Evolutionary conservation across 345 rosid species (phyloP).

Genomic region (Citrus sp.): DNA sequence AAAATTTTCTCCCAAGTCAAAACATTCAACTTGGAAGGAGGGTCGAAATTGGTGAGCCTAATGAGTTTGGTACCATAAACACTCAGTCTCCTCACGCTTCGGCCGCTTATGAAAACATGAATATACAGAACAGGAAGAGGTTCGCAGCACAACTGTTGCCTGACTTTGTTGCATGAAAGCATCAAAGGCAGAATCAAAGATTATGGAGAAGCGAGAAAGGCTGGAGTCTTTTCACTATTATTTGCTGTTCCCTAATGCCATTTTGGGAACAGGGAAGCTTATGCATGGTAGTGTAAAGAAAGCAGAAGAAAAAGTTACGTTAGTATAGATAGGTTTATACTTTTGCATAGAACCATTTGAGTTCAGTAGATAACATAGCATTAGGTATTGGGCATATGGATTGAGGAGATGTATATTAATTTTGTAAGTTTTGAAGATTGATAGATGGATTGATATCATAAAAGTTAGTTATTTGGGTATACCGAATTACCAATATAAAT

Average conservation of each 20-base stretch:
- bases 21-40: slow-evolving; percentile 77
- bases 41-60: slow-evolving; percentile 62
- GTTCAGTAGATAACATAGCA: slow-evolving; percentile 41
- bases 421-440: slow-evolving; percentile 72
- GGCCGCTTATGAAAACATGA: slow-evolving; percentile 63
- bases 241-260: slow-evolving; percentile 23
- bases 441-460: slow-evolving; percentile 46
- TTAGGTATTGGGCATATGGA: slow-evolving; percentile 59
- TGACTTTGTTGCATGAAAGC: slow-evolving; percentile 75
- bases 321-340: slow-evolving; percentile 80
- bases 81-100: slow-evolving; percentile 58
- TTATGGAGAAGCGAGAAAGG: background rate
- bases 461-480: slow-evolving; percentile 38
- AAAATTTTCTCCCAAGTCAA: slow-evolving; percentile 70
- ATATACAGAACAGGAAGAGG: slow-evolving; percentile 83
- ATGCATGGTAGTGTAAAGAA: slow-evolving; percentile 48
- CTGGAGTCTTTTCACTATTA: slow-evolving; percentile 24
- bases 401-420: slow-evolving; percentile 78
- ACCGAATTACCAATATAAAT: slow-evolving; percentile 18
- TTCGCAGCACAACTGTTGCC: slow-evolving; percentile 81
- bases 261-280: slow-evolving; percentile 22
- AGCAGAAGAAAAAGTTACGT: slow-evolving; percentile 24
- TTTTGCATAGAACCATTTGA: slow-evolving; percentile 52
- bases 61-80: slow-evolving; percentile 54
- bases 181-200: background rate